Evolutionary conservation across 169 alveolate genomes (phyloP).

Genomic region (Eimeria acervulina): DNA sequence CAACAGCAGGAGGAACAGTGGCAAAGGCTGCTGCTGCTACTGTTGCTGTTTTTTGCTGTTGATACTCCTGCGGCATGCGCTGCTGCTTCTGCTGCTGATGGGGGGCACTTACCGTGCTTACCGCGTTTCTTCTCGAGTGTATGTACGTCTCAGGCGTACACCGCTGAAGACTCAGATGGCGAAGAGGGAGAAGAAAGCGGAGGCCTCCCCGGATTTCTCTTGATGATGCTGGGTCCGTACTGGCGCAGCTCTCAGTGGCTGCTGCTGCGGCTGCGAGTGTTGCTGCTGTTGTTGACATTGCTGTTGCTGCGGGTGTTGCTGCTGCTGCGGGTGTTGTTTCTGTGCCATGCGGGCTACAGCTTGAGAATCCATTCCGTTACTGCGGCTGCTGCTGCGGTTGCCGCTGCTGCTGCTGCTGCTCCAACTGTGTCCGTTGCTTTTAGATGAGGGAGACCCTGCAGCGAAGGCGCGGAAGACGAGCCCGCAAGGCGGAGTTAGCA

Average conservation of each 20-base stretch:
- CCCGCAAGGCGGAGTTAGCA: not conserved
- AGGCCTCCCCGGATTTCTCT: not conserved
- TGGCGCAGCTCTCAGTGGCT: not conserved
- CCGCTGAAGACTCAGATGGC: conserved; percentile 2
- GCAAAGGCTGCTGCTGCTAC: conserved; percentile 27
- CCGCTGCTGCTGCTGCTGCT: not conserved
- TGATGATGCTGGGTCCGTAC: conserved; percentile 4
- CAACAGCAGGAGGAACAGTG: too few species aligned
- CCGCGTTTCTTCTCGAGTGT: not conserved
- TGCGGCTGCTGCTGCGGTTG: conserved; percentile 19
- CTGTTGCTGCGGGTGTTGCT: too few species aligned
- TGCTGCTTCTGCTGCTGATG: conserved; percentile 7
- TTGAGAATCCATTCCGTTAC: not conserved
- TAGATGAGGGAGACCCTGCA: conserved; percentile 11
- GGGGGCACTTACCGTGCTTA: not conserved
- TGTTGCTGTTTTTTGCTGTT: not conserved
- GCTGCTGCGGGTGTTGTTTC: too few species aligned
- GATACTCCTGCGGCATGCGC: too few species aligned
- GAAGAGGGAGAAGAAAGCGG: conserved; percentile 4
- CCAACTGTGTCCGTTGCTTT: not conserved
- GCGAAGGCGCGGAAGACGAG: conserved; percentile 33
- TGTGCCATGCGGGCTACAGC: not conserved
- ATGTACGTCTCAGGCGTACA: conserved; percentile 30
- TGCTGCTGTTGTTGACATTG: too few species aligned
- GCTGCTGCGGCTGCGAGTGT: not conserved